phyloP scores from a whole-genome alignment of 2,329 filamentous ascomycete genomes.

The Trichophyton simii region DNA sequence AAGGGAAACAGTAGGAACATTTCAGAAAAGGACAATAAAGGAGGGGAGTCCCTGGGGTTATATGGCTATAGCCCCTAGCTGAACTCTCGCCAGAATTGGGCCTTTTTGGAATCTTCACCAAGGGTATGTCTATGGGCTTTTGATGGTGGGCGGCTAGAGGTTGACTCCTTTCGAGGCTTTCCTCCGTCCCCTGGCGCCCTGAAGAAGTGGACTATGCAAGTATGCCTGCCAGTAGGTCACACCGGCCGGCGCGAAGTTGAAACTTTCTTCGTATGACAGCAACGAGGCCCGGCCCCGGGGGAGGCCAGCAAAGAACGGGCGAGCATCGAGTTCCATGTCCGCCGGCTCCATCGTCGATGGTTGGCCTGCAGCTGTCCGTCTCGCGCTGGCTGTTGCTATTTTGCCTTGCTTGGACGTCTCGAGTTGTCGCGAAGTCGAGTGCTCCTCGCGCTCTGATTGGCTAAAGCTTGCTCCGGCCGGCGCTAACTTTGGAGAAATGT shows the following conservation, averaged over 20 bases:
- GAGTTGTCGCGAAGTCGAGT: neutral
- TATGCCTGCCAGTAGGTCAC: neutral
- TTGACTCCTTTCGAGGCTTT: neutral
- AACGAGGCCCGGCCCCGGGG: neutral
- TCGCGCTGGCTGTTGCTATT: neutral
- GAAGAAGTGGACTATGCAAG: neutral
- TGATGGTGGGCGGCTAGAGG: neutral
- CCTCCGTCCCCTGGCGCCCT: neutral
- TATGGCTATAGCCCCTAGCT: neutral
- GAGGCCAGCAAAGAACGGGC: neutral
- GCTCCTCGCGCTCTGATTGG: constrained; percentile 4
- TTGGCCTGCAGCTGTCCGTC: neutral
- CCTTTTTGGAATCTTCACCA: neutral
- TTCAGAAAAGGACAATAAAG: neutral
- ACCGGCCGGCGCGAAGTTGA: neutral
- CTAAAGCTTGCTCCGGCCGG: neutral
- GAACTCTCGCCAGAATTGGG: neutral
- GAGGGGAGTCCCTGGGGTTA: neutral
- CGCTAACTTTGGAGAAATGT: neutral
- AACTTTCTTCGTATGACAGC: neutral
- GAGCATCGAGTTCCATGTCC: neutral
- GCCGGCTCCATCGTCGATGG: neutral
- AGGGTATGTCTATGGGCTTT: neutral
- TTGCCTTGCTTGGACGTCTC: neutral
- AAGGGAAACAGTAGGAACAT: neutral